phyloP scores from a whole-genome alignment of 2,329 filamentous ascomycete species.

The Exophiala spinifera region DNA sequence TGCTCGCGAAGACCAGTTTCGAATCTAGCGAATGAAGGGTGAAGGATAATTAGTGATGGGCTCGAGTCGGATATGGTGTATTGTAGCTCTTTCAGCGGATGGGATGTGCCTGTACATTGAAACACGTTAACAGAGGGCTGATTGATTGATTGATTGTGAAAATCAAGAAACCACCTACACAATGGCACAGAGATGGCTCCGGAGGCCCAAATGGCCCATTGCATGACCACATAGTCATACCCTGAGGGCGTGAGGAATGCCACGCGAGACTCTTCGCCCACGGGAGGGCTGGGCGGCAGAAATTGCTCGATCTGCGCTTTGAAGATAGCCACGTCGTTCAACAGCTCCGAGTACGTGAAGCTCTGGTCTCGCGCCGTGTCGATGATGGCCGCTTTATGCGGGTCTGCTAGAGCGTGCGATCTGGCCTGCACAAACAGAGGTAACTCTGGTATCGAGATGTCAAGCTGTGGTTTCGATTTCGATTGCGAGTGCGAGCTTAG shows the following conservation, averaged over 20 bases:
- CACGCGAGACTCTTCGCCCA: conserved; percentile 47
- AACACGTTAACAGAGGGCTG: too few species aligned
- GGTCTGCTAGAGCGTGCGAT: conserved; percentile 34
- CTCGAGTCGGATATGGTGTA: conserved; percentile 44
- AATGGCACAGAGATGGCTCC: conserved; percentile 44
- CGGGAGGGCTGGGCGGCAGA: conserved; percentile 19
- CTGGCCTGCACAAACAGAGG: conserved; percentile 41
- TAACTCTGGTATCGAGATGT: conserved; percentile 25
- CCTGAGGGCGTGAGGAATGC: conserved; percentile 93
- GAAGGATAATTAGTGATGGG: conserved; percentile 42
- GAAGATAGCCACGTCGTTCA: conserved; percentile 38
- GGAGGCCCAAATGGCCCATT: conserved; percentile 44
- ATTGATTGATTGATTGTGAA: too few species aligned
- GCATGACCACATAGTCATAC: conserved; percentile 93
- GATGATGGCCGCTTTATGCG: conserved; percentile 39
- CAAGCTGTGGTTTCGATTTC: conserved; percentile 1
- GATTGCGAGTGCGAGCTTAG: not conserved
- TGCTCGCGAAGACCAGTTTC: conserved; percentile 34
- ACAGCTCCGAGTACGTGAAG: conserved; percentile 42
- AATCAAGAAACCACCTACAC: conserved; percentile 38
- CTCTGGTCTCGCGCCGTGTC: conserved; percentile 38
- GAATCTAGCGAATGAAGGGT: conserved; percentile 39
- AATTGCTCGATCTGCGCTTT: conserved; percentile 38
- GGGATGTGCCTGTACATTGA: conserved; percentile 39
- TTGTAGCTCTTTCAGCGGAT: conserved; percentile 41